Evolutionary conservation across 257 asterid genomes (phyloP).

Genomic region (Euphrasia confusa): DNA sequence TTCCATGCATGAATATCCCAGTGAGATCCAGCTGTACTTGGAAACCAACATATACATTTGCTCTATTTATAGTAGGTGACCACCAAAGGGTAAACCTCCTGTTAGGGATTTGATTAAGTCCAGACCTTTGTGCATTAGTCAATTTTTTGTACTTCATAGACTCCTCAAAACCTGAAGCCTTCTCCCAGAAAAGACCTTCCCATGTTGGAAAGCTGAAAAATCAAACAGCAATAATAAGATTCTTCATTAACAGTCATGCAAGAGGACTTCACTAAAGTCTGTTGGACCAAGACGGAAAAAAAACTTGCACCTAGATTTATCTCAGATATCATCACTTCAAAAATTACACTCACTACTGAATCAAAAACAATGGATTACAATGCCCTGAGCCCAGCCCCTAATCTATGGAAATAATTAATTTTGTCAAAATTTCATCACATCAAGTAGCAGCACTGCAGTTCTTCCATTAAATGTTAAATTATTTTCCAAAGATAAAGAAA

Average conservation of each 20-base stretch:
- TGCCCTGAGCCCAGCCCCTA: not conserved
- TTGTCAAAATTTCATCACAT: not conserved
- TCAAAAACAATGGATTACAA: not conserved
- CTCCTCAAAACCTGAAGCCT: slow-evolving; percentile 99
- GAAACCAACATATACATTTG: slow-evolving; percentile 96
- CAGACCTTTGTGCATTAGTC: slow-evolving; percentile 98
- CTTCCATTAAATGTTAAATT: too few relatives aligned
- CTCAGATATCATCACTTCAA: not conserved
- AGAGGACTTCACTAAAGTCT: not conserved
- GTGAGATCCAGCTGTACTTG: slow-evolving; percentile 99
- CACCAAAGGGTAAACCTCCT: slow-evolving; percentile 99
- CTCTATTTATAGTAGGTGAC: slow-evolving; percentile 98
- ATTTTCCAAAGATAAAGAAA: not conserved
- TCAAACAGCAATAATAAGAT: slow-evolving; percentile 19
- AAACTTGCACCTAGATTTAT: not conserved
- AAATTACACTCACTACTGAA: not conserved
- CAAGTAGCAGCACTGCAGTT: not conserved
- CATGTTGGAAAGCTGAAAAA: slow-evolving; percentile 92
- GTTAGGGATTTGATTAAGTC: slow-evolving; percentile 96
- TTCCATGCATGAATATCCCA: slow-evolving; percentile 99
- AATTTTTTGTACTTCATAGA: slow-evolving; percentile 97
- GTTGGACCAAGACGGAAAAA: not conserved
- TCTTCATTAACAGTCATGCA: not conserved
- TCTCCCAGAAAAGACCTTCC: slow-evolving; percentile 99
- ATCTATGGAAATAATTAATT: not conserved